Evolutionary conservation across 495 filamentous ascomycete genomes (phyloP).

Genomic region (Aspergillus cristatus): DNA sequence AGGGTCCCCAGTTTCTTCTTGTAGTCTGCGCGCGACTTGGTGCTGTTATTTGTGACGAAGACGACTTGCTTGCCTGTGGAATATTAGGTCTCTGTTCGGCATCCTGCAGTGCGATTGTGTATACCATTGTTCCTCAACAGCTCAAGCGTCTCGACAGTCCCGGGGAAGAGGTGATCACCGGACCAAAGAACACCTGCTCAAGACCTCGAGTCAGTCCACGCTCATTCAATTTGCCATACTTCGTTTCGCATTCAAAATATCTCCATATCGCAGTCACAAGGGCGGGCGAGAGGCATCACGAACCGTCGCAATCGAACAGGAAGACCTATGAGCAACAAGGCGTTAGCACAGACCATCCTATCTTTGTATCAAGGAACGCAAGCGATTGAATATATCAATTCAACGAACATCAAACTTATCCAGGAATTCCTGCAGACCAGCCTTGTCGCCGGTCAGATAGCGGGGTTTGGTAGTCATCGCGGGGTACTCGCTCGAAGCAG

Average conservation of each 20-base stretch:
- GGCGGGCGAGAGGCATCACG: slow-evolving; percentile 13
- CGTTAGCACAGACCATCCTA: too few species aligned
- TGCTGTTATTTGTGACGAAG: slow-evolving; percentile 99
- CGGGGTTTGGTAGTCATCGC: slow-evolving; percentile 38
- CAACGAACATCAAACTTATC: slow-evolving; percentile 83
- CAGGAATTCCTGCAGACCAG: slow-evolving; percentile 70
- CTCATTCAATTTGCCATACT: slow-evolving; percentile 24
- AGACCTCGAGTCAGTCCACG: neutral
- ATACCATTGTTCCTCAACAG: slow-evolving; percentile 70
- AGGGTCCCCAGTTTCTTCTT: slow-evolving; percentile 78
- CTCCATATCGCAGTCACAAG: slow-evolving; percentile 9
- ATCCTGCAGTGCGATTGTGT: neutral
- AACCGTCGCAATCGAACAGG: slow-evolving; percentile 96
- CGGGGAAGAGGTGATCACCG: slow-evolving; percentile 78
- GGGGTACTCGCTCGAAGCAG: slow-evolving; percentile 8
- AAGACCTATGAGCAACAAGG: too few species aligned
- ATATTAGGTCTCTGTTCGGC: neutral
- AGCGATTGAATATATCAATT: too few species aligned
- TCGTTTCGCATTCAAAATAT: slow-evolving; percentile 15
- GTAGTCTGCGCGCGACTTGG: slow-evolving; percentile 88
- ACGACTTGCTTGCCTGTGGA: slow-evolving; percentile 74
- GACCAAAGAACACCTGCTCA: slow-evolving; percentile 86
- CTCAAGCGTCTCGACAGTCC: slow-evolving; percentile 72
- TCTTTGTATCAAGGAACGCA: too few species aligned
- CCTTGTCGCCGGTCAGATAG: slow-evolving; percentile 72